These are phyloP conservation scores for Primulina eburnea DNA, from an alignment of 257 asterid genomes.

Conservation along the genomic window DNA sequence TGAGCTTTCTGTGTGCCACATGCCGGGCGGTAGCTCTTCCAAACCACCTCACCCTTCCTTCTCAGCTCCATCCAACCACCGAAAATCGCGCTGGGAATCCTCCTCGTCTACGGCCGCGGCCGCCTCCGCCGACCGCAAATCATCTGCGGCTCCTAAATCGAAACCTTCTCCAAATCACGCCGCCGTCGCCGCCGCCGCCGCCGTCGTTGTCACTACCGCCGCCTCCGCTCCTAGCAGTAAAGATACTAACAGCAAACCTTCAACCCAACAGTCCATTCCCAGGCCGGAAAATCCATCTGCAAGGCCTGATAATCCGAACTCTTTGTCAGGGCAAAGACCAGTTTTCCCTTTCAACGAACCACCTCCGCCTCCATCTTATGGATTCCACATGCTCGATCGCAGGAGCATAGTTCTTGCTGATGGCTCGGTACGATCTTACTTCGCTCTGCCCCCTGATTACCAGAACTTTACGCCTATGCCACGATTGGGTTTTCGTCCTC, in stretches of 20 bases:
- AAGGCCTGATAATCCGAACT: conserved; percentile 33
- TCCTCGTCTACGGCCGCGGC: conserved; percentile 38
- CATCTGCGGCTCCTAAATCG: conserved; percentile 33
- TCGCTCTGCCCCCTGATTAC: conserved; percentile 78
- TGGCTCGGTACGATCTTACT: conserved; percentile 82
- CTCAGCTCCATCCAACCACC: conserved; percentile 41
- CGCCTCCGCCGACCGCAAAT: conserved; percentile 25
- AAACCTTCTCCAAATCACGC: conserved; percentile 41
- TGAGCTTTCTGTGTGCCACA: neutral
- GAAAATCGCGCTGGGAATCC: conserved; percentile 50
- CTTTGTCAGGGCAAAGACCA: conserved; percentile 31
- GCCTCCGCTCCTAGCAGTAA: conserved; percentile 25
- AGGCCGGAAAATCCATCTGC: conserved; percentile 39
- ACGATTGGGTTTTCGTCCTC: conserved; percentile 38
- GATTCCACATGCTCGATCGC: conserved; percentile 92
- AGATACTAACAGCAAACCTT: conserved; percentile 31
- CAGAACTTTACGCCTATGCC: conserved; percentile 51
- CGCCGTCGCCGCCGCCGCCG: conserved; percentile 25
- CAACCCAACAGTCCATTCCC: conserved; percentile 38
- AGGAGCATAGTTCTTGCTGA: conserved; percentile 68
- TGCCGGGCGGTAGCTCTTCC: conserved; percentile 50
- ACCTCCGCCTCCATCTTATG: conserved; percentile 87
- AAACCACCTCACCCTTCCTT: conserved; percentile 36
- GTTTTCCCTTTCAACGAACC: conserved; percentile 60
- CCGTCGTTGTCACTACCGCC: conserved; percentile 13